phyloP scores from a whole-genome alignment of 768 basidiomycete species.

The Mycena metata region DNA sequence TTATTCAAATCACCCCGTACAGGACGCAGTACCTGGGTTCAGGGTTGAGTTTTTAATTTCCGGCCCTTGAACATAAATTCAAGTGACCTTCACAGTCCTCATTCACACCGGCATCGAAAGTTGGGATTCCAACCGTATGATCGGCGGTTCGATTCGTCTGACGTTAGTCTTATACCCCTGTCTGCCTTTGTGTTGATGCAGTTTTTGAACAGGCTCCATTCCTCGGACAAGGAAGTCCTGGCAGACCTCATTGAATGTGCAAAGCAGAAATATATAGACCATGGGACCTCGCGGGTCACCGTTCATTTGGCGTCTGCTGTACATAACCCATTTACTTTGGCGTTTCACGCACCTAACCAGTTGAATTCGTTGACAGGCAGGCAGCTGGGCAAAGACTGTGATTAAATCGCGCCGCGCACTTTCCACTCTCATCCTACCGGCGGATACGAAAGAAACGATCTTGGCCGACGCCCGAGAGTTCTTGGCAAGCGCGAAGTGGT shows the following conservation, averaged over 20 bases:
- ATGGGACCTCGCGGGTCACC: slow-evolving; percentile 21
- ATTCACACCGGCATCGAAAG: slow-evolving; percentile 10
- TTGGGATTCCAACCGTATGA: slow-evolving; percentile 16
- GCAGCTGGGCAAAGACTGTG: slow-evolving; percentile 21
- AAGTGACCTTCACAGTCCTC: slow-evolving; percentile 14
- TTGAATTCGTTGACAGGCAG: background rate
- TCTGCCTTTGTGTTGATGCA: too few relatives aligned
- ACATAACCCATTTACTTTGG: background rate
- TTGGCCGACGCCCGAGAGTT: slow-evolving; percentile 26
- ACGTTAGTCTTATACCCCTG: slow-evolving; percentile 3
- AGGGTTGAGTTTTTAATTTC: slow-evolving; percentile 6
- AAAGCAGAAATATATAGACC: slow-evolving; percentile 6
- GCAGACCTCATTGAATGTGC: slow-evolving; percentile 31
- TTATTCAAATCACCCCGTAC: slow-evolving; percentile 13
- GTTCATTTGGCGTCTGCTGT: slow-evolving; percentile 24
- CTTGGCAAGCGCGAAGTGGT: slow-evolving; percentile 27
- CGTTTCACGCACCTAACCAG: too few relatives aligned
- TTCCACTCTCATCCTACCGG: slow-evolving; percentile 19
- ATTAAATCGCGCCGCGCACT: slow-evolving; percentile 20
- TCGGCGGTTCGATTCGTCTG: slow-evolving; percentile 25
- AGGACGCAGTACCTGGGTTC: slow-evolving; percentile 10
- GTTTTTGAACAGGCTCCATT: slow-evolving; percentile 12
- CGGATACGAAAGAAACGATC: slow-evolving; percentile 24
- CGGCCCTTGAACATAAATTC: too few relatives aligned
- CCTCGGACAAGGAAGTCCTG: slow-evolving; percentile 21